Evolutionary conservation across 1,284 basidiomycete species (phyloP).

Genomic region (Pseudozyma thailandica): DNA sequence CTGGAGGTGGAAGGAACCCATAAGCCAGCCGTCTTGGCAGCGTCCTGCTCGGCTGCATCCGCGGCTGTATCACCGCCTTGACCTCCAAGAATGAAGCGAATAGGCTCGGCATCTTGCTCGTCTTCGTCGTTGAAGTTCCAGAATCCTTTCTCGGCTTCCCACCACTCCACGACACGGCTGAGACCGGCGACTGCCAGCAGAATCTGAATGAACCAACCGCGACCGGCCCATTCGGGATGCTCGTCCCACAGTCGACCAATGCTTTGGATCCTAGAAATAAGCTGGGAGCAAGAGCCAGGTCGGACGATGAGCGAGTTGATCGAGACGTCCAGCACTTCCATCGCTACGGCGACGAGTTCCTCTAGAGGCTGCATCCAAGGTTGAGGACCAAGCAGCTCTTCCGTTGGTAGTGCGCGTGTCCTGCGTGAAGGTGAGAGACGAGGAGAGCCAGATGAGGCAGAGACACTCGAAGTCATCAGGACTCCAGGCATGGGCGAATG

Average conservation of each 20-base stretch:
- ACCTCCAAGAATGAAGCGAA: slow-evolving; percentile 53
- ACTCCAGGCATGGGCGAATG: slow-evolving; percentile 83
- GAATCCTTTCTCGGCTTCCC: slow-evolving; percentile 99
- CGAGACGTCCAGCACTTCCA: slow-evolving; percentile 90
- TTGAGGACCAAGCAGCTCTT: slow-evolving; percentile 40
- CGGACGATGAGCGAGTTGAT: slow-evolving; percentile 84
- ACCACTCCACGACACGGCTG: slow-evolving; percentile 97
- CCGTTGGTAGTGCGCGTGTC: slow-evolving; percentile 46
- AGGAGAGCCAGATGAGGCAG: slow-evolving; percentile 54
- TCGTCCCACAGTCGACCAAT: slow-evolving; percentile 96
- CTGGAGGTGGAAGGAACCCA: slow-evolving; percentile 28
- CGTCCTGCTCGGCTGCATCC: slow-evolving; percentile 20
- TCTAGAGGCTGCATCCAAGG: slow-evolving; percentile 81
- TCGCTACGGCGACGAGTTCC: slow-evolving; percentile 92
- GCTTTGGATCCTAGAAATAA: slow-evolving; percentile 88
- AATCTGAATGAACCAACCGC: slow-evolving; percentile 95
- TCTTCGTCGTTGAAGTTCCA: slow-evolving; percentile 99
- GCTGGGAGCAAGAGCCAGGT: slow-evolving; percentile 83
- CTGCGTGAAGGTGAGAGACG: slow-evolving; percentile 56
- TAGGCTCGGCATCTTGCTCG: slow-evolving; percentile 69
- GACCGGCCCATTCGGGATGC: slow-evolving; percentile 95
- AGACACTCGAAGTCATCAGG: slow-evolving; percentile 52
- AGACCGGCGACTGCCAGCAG: slow-evolving; percentile 91
- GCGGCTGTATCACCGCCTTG: slow-evolving; percentile 19
- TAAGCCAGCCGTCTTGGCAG: slow-evolving; percentile 15